Evolutionary conservation across 495 filamentous ascomycete genomes (phyloP), one percentile per base, ranked within the genome.

Genomic region (Articulospora tetracladia): DNA sequence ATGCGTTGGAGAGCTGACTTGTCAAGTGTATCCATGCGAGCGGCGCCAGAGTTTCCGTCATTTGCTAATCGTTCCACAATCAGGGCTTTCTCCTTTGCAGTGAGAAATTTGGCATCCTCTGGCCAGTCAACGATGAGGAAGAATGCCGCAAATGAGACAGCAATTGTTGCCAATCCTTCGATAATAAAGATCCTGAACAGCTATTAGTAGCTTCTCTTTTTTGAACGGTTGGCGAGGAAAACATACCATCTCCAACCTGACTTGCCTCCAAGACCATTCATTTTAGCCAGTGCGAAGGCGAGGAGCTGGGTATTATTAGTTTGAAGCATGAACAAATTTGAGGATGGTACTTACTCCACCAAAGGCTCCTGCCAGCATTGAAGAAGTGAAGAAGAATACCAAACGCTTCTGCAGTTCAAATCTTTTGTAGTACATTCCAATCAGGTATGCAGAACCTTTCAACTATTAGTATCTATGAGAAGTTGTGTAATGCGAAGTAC

Each of bases 71-170:
- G 39, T 3, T 44, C 4, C 15, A 46, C 32, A 7, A 59, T 8
- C 19, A 52, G 53, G 8, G 28, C 72, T 65, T 81, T 88, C 63
- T 96, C 89, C 30, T 87, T 83, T 23, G 83, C 74, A 12, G 73
- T 89, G 32, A 94, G 70, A 69, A 92, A 93, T 25, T 71, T 74
- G 1, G 90, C 89, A 27, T 82, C 77, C n/a, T 82, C 77, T 0
- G 85, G 84, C 72, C 74, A 81, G 66, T 86, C 83, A 15, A 76
- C 74, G 15, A 86, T 78, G 32, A 85, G 46, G 53, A 55, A 61
- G 17, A 46, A 61, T 20, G 30, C 22, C 1, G 22, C 23, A 23
- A 61, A 52, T 7, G 79, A 79, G 6, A 81, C 39, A 39, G 69
- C 60, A 1, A 78, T 69, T 0, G 86, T 85, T 25, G 72, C 67